Evolutionary conservation across 768 basidiomycete species (phyloP).

Genomic region (Daedaleopsis nitida): DNA sequence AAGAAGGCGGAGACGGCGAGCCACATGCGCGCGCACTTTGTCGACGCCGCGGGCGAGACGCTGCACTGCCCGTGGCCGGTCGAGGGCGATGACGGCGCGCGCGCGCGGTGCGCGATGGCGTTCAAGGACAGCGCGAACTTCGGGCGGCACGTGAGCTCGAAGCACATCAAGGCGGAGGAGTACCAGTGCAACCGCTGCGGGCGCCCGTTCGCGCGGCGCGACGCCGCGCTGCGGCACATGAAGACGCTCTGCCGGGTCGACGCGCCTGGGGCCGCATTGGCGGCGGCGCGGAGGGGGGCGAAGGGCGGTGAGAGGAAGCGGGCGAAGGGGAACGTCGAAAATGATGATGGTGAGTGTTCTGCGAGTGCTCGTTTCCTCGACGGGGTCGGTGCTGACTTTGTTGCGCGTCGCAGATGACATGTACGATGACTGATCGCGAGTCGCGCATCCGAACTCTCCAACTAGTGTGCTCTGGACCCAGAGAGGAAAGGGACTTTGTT

Average conservation of each 20-base stretch:
- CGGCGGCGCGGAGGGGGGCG: background rate
- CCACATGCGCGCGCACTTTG: constrained; percentile 18
- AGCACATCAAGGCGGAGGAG: constrained; percentile 13
- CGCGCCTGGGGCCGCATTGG: background rate
- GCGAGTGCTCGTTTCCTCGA: too few species aligned
- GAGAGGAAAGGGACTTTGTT: too few species aligned
- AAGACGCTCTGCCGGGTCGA: constrained; percentile 15
- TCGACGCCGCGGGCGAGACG: constrained; percentile 3
- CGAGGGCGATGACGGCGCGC: background rate
- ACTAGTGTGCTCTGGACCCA: too few species aligned
- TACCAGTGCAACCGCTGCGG: constrained; percentile 16
- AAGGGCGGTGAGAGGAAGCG: background rate
- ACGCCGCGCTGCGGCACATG: constrained; percentile 20
- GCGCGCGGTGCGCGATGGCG: constrained; percentile 9
- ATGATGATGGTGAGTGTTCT: background rate
- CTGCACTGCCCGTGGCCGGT: constrained; percentile 12
- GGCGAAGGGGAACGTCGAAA: background rate
- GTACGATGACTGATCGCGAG: too few species aligned
- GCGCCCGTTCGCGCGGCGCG: constrained; percentile 13
- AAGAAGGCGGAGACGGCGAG: constrained; percentile 19
- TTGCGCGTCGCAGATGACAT: too few species aligned
- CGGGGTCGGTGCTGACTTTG: too few species aligned
- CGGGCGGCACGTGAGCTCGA: constrained; percentile 17
- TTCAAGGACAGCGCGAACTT: constrained; percentile 23
- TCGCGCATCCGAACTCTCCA: too few species aligned